Base-by-base conservation (phyloP, 495 filamentous ascomycete species). In the Penicillium robsamsonii region DNA sequence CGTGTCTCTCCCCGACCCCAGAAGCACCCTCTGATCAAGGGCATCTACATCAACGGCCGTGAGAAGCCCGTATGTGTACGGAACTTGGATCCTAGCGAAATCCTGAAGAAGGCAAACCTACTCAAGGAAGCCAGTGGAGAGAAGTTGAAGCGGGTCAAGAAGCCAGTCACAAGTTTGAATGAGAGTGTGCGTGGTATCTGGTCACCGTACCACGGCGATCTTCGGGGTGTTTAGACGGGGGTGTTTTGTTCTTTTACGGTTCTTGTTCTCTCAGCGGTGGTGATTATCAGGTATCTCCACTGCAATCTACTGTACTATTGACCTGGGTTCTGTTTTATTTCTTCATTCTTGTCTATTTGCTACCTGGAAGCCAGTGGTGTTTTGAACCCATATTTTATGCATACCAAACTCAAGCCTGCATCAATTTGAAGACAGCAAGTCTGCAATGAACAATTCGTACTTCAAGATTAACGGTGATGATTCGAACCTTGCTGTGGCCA, bases 181-280 rank as follows among this genome's bases (percentile, higher is more conserved):
- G 86, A 92, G 72, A 92, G 91, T 75, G 91, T 97, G 13, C 86
- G 94, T 77, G 94, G 94, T 55, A 84, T 97, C 59, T 98, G 93
- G 92, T 88, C 84, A 76, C 92, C 92, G 41, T 96, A 89, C 70
- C 94, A 97, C 72, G 91, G 92, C 42, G 75, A 73, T 53, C 37
- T 75, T 53, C 76, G 76, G 55, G 64, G 68, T 38, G 72, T 78
- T 51, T 79, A 67, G 65, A 53, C 59, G 56, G 47, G 40, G 46
- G 56, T 58, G 55, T 64, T 65, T 65, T 58, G 57, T 68, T 41
- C 57, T 46, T 65, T 65, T 55, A 40, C 51, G 51, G 59, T 51
- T 59, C 64, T 55, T 58, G 24, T 46, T 54, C 40, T 56, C 53
- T 58, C 53, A 46, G 53, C 55, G 52, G 53, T 55, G 61, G 43